phyloP scores from a whole-genome alignment of 345 rosid species.

The Passiflora organensis region DNA sequence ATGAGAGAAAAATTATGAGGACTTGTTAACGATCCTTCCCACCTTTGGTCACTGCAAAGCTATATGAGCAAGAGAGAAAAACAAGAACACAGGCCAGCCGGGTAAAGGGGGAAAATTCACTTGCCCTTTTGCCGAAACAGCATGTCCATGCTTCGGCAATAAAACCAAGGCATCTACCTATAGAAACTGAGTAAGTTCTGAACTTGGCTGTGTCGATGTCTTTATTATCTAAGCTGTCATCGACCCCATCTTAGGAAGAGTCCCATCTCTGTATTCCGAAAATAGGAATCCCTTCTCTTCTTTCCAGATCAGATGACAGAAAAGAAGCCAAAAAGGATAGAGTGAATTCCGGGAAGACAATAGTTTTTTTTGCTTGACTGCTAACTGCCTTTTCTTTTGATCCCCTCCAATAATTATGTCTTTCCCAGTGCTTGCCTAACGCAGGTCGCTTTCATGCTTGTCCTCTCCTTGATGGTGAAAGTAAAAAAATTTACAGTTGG shows the following conservation, averaged over 20 bases:
- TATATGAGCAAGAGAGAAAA: constrained; percentile 1
- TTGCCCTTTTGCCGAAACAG: constrained; percentile 12
- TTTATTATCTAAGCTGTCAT: constrained; percentile 42
- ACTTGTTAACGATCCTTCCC: constrained; percentile 10
- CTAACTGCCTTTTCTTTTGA: constrained; percentile 32
- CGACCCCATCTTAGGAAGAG: constrained; percentile 40
- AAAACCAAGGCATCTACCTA: constrained; percentile 20
- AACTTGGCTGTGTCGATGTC: constrained; percentile 22
- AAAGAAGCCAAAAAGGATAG: constrained; percentile 36
- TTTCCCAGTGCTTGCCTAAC: constrained; percentile 25
- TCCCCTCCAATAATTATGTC: constrained; percentile 50
- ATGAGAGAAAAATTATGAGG: constrained; percentile 3
- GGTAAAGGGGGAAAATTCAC: neutral
- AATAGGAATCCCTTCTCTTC: constrained; percentile 22
- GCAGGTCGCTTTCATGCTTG: constrained; percentile 37
- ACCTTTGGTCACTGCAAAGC: constrained; percentile 22
- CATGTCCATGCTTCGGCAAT: constrained; percentile 14
- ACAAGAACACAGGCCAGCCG: constrained; percentile 9
- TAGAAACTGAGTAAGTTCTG: constrained; percentile 17
- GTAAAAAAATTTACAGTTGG: constrained; percentile 23
- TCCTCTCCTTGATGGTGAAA: constrained; percentile 25
- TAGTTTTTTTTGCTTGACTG: constrained; percentile 27
- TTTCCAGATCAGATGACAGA: constrained; percentile 48
- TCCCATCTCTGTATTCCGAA: constrained; percentile 23
- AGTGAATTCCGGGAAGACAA: constrained; percentile 40